Evolutionary conservation across 2,329 filamentous ascomycete species (phyloP).

Genomic region (Claviceps africana): DNA sequence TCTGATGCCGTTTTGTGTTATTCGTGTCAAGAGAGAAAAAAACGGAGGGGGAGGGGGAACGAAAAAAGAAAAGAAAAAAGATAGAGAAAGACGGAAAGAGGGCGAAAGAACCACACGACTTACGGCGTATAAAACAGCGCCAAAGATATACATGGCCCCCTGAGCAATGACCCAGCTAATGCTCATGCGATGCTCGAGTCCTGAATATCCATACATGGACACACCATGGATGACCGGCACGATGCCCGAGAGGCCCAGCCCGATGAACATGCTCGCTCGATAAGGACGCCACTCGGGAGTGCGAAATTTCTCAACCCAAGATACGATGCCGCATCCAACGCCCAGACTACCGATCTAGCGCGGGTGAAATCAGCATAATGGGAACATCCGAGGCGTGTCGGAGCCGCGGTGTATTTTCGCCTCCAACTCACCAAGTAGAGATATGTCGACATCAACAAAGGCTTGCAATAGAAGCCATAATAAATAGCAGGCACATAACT

Average conservation of each 20-base stretch:
- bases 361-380: not conserved
- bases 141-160: constrained; percentile 71
- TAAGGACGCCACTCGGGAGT: constrained; percentile 74
- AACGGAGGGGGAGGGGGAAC: too few species aligned
- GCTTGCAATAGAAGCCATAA: constrained; percentile 68
- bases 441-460: constrained; percentile 53
- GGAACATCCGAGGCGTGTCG: not conserved
- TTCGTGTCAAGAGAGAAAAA: too few species aligned
- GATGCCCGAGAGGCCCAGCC: constrained; percentile 70
- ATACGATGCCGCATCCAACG: constrained; percentile 59
- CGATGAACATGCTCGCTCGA: constrained; percentile 77
- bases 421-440: constrained; percentile 58
- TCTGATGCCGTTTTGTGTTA: constrained; percentile 24
- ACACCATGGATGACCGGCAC: constrained; percentile 72
- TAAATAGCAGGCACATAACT: constrained; percentile 81
- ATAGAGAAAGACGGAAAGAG: not conserved
- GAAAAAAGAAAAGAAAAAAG: not conserved
- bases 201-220: constrained; percentile 47
- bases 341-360: constrained; percentile 63
- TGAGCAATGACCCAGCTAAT: constrained; percentile 69
- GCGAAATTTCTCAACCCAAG: constrained; percentile 70
- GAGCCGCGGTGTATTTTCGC: not conserved
- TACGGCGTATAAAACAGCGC: constrained; percentile 75
- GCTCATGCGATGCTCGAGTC: constrained; percentile 60
- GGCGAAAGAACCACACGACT: constrained; percentile 17